A percentile compares a stretch with the other conserved stretches of the same genome.
Conservation (phyloP, 441 rosid genomes). For the Jatropha multifida region DNA sequence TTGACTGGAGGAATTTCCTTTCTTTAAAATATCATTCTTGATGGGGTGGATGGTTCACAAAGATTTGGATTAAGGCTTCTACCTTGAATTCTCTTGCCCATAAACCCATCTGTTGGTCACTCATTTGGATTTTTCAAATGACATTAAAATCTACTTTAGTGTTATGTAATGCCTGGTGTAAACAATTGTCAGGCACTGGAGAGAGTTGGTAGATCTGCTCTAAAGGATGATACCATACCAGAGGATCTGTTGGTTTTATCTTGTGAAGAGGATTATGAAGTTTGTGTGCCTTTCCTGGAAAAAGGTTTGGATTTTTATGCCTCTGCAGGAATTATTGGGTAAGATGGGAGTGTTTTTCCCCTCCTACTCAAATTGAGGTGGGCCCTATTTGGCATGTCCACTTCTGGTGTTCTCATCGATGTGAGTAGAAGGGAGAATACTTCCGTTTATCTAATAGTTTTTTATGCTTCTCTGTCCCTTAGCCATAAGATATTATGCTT, state of each 20-base stretch:
- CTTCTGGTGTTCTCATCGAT: too few species aligned
- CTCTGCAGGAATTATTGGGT: too few species aligned
- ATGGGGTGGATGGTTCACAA: neutral
- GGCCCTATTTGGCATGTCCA: too few species aligned
- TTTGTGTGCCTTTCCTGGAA: conserved; percentile 60
- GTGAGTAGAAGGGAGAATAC: too few species aligned
- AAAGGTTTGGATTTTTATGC: conserved; percentile 43
- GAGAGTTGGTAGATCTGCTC: conserved; percentile 55
- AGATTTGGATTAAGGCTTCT: neutral
- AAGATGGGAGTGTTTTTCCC: too few species aligned
- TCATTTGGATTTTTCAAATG: conserved; percentile 3
- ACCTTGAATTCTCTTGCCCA: neutral
- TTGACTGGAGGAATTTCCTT: neutral
- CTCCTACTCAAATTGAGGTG: too few species aligned
- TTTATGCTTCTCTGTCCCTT: too few species aligned
- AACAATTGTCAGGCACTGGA: conserved; percentile 56
- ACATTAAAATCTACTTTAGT: neutral
- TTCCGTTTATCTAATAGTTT: too few species aligned
- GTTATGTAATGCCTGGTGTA: conserved; percentile 5
- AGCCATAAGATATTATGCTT: too few species aligned
- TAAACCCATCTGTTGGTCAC: neutral
- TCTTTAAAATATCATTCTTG: neutral
- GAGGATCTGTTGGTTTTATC: conserved; percentile 70
- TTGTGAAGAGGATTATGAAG: conserved; percentile 66
- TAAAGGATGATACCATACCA: conserved; percentile 45